phyloP scores from a whole-genome alignment of 164 flowering plant species.

The Magnolia changhungtana region DNA sequence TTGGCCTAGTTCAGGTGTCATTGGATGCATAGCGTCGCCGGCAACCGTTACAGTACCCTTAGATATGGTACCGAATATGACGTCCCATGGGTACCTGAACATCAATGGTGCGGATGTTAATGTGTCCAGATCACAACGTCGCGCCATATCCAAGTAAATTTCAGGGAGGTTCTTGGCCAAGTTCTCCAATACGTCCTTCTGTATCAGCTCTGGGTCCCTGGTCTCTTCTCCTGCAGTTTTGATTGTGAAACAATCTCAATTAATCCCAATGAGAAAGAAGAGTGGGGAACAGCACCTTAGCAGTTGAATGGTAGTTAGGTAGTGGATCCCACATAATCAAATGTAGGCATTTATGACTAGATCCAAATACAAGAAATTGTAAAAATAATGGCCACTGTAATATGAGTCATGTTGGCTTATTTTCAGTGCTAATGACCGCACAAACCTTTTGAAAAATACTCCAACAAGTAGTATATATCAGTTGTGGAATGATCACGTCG shows the following conservation, averaged over 20 bases:
- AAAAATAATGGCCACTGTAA: no score
- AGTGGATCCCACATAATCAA: background rate
- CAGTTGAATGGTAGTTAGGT: no score
- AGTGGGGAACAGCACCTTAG: background rate
- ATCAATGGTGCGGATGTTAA: conserved; percentile 29
- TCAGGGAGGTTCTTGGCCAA: conserved; percentile 20
- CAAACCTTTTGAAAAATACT: background rate
- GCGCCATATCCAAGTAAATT: conserved; percentile 17
- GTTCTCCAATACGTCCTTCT: conserved; percentile 15
- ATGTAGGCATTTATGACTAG: no score
- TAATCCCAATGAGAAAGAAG: background rate
- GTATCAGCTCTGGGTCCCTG: conserved; percentile 19
- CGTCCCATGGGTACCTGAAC: conserved; percentile 38
- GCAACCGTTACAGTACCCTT: conserved; percentile 33
- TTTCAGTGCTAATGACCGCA: no score
- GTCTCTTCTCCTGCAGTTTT: background rate
- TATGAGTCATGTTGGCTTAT: no score
- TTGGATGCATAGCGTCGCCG: conserved; percentile 56
- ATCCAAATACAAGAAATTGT: no score
- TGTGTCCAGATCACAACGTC: conserved; percentile 17
- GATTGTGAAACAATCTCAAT: background rate
- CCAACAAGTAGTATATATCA: background rate
- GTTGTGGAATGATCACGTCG: background rate
- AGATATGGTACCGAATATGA: conserved; percentile 24
- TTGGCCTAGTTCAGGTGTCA: conserved; percentile 49